A percentile compares a stretch with the other conserved stretches of the same genome.
Evolutionary conservation across 164 flowering plant species (phyloP).

Genomic region (Berberis thunbergii): DNA sequence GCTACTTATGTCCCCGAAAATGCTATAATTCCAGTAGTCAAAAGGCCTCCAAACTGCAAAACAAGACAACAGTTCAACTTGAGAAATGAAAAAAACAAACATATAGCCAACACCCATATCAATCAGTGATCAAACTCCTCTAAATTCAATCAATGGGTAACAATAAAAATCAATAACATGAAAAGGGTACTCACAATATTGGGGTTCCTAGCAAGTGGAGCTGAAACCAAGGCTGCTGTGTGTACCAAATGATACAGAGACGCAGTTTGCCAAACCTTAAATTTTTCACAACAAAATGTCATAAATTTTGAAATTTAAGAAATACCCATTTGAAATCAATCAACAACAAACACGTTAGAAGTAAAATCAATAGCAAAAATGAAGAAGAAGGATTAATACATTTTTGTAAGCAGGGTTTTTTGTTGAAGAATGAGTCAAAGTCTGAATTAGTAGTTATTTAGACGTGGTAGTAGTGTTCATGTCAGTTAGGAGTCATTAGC

Average conservation of each 20-base stretch:
- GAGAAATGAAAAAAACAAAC: constrained; percentile 4
- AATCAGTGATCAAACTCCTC: not conserved
- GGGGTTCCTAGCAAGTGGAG: constrained; percentile 70
- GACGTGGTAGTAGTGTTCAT: too few relatives aligned
- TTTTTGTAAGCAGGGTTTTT: constrained; percentile 73
- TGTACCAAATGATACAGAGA: constrained; percentile 89
- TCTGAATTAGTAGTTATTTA: too few relatives aligned
- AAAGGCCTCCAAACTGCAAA: constrained; percentile 79
- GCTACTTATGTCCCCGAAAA: constrained; percentile 91
- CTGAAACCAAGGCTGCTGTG: constrained; percentile 80
- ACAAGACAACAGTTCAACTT: constrained; percentile 5
- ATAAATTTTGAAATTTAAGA: too few relatives aligned
- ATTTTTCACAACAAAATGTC: too few relatives aligned
- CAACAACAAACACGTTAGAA: too few relatives aligned
- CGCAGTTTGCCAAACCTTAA: constrained; percentile 88
- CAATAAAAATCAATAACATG: too few relatives aligned
- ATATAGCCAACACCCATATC: not conserved
- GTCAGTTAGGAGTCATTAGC: too few relatives aligned
- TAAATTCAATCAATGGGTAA: not conserved
- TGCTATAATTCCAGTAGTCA: constrained; percentile 76
- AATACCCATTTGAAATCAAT: too few relatives aligned
- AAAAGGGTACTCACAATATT: constrained; percentile 41
- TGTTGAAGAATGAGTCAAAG: too few relatives aligned
- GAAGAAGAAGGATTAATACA: constrained; percentile 21
- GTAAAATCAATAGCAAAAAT: not conserved